Base-by-base conservation (phyloP, 1,284 basidiomycete species). In the Sporisorium sorghi region DNA sequence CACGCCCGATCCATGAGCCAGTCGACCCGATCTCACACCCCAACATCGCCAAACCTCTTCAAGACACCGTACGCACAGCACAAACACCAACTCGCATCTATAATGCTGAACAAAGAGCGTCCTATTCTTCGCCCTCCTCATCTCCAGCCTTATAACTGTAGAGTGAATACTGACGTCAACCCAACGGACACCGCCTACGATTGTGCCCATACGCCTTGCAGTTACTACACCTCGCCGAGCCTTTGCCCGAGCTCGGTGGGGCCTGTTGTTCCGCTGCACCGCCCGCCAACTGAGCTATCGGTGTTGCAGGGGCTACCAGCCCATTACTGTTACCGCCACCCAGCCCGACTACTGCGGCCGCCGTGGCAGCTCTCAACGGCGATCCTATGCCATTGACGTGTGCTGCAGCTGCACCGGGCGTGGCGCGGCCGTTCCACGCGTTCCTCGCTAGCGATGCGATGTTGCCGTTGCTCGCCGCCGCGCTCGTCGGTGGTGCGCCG, bases 161-260 rank as follows among this genome's bases (percentile, higher is more conserved):
- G 10, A 35, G 14, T 14, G 33, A 12, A 12, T 30, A n/a, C 24
- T 26, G 1, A 28, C 17, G 44, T 60, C 49, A 74, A 19, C 72
- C 72, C 10, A 70, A 26, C 4, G 72, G 72, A 61, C 72, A 74
- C 4, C 72, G 43, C 24, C 72, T 15, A 5, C 72, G 55, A 47
- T 74, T 74, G 39, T 74, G 72, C 1, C 72, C 72, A 23, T 70
- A 70, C 53, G 69, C 67, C 12, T 74, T 74, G 21, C 72, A 74
- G 44, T 74, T 74, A 47, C 72, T 74, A 43, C 72, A 74, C 21
- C 63, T 33, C 15, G 72, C 66, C 30, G 58, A 62, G 4, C 72
- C 72, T 33, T 69, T 75, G 7, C 68, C 63, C 10, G 63, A 71
- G 40, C 58, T 75, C 7, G 59, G 68, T 4, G 59, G 66, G 11